Percentiles rank a stretch among this genome's conserved stretches.
Conservation (phyloP, 768 basidiomycete species). For the Mycena venus region DNA sequence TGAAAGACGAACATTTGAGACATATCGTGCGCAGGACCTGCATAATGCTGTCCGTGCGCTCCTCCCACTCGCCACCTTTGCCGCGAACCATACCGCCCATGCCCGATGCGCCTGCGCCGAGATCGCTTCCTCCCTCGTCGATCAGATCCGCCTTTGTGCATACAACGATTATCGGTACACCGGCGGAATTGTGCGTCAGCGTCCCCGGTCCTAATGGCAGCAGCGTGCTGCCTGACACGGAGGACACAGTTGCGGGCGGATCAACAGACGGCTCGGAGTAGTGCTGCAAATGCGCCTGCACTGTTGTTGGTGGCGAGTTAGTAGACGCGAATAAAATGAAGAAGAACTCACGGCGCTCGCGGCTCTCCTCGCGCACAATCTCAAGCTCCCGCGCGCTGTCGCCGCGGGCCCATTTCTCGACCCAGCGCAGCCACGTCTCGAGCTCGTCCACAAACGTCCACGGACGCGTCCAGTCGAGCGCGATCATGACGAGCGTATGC, state of each 20-base stretch:
- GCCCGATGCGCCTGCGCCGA: slow-evolving; percentile 80
- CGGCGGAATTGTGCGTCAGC: slow-evolving; percentile 87
- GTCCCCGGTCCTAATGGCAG: slow-evolving; percentile 89
- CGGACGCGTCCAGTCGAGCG: slow-evolving; percentile 95
- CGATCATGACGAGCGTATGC: slow-evolving; percentile 85
- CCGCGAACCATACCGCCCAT: slow-evolving; percentile 95
- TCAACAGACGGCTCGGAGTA: slow-evolving; percentile 87
- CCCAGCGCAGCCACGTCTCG: slow-evolving; percentile 87
- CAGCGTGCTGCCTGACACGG: slow-evolving; percentile 70
- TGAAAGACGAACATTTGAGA: slow-evolving; percentile 80
- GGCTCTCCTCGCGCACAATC: slow-evolving; percentile 82
- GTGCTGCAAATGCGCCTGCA: slow-evolving; percentile 91
- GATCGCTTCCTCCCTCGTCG: slow-evolving; percentile 78
- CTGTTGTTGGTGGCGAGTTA: slow-evolving; percentile 60
- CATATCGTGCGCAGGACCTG: slow-evolving; percentile 95
- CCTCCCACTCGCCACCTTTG: slow-evolving; percentile 95
- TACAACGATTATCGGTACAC: slow-evolving; percentile 89
- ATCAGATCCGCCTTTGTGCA: slow-evolving; percentile 96
- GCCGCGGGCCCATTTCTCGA: slow-evolving; percentile 84
- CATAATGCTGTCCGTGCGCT: slow-evolving; percentile 94
- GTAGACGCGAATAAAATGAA: slow-evolving; percentile 1
- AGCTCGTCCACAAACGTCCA: slow-evolving; percentile 93
- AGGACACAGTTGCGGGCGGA: slow-evolving; percentile 70
- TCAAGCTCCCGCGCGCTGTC: slow-evolving; percentile 80
- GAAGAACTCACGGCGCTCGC: slow-evolving; percentile 79